Conservation (phyloP, 345 rosid species). For the Salix arbutifolia region DNA sequence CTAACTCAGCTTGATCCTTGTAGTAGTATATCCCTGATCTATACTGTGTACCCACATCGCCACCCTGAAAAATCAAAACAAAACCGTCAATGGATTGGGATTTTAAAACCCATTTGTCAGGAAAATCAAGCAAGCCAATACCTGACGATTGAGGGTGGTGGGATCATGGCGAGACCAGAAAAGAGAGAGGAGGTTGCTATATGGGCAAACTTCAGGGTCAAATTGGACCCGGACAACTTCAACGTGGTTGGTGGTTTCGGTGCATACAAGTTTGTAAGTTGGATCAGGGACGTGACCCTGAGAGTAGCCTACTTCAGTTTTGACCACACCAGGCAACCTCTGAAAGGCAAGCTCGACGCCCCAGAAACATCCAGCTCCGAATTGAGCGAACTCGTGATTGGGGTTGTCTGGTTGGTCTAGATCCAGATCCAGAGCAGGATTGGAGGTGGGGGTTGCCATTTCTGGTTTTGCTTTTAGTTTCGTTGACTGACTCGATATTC, state of each 20-base stretch:
- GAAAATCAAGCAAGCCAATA: neutral
- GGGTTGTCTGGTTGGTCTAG: slow-evolving; percentile 46
- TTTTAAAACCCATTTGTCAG: neutral
- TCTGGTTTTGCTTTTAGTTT: neutral
- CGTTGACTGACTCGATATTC: neutral
- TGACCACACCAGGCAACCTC: slow-evolving; percentile 58
- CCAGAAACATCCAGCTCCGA: slow-evolving; percentile 99
- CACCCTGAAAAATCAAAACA: slow-evolving; percentile 40
- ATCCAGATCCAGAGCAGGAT: slow-evolving; percentile 60
- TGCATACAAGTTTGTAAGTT: slow-evolving; percentile 57
- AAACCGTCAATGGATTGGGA: neutral
- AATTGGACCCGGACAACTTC: slow-evolving; percentile 85
- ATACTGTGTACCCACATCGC: slow-evolving; percentile 76
- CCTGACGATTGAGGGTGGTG: slow-evolving; percentile 80
- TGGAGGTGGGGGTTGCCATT: slow-evolving; percentile 9
- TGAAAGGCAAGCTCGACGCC: slow-evolving; percentile 79
- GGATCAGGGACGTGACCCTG: slow-evolving; percentile 69
- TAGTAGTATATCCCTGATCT: slow-evolving; percentile 84
- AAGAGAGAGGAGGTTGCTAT: slow-evolving; percentile 48
- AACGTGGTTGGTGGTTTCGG: slow-evolving; percentile 61
- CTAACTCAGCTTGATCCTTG: slow-evolving; percentile 53
- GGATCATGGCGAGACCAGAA: slow-evolving; percentile 89
- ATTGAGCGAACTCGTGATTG: slow-evolving; percentile 58
- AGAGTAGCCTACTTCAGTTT: slow-evolving; percentile 84
- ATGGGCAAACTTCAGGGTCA: slow-evolving; percentile 60